These are phyloP conservation scores for Saksenaea vasiformis DNA, from an alignment of 371 early-diverging fungal genomes.

Conservation along the genomic window DNA sequence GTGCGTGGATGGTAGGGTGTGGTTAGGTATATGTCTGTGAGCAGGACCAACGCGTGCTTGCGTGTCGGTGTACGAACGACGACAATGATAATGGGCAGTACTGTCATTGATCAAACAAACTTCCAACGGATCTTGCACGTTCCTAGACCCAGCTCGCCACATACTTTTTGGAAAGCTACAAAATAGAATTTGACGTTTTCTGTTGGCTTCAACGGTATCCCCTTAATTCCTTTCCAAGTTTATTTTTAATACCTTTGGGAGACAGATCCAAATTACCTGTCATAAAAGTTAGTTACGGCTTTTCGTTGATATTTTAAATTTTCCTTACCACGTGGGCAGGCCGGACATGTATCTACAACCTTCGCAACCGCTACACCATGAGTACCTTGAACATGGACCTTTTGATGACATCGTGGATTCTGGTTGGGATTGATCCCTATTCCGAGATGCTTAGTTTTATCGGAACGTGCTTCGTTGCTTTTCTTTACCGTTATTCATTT, in stretches of 20 bases:
- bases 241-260: slow-evolving; percentile 26
- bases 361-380: slow-evolving; percentile 22
- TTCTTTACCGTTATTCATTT: slow-evolving; percentile 23
- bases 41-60: too few relatives aligned
- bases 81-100: not conserved
- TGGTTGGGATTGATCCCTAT: slow-evolving; percentile 42
- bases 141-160: slow-evolving; percentile 23
- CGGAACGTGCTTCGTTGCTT: not conserved
- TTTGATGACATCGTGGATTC: slow-evolving; percentile 33
- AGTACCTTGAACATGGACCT: slow-evolving; percentile 29
- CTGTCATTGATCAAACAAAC: slow-evolving; percentile 2
- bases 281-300: slow-evolving; percentile 2
- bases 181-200: not conserved
- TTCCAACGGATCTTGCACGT: slow-evolving; percentile 26
- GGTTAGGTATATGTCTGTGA: too few relatives aligned
- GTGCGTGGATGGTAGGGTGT: too few relatives aligned
- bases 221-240: not conserved
- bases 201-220: not conserved
- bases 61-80: too few relatives aligned
- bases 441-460: not conserved
- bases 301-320: not conserved
- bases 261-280: slow-evolving; percentile 43
- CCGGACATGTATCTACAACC: slow-evolving; percentile 43
- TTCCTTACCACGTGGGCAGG: slow-evolving; percentile 33
- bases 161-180: slow-evolving; percentile 28